Conservation (phyloP, 2,329 filamentous ascomycete species). For the Xylariaceae sp. region DNA sequence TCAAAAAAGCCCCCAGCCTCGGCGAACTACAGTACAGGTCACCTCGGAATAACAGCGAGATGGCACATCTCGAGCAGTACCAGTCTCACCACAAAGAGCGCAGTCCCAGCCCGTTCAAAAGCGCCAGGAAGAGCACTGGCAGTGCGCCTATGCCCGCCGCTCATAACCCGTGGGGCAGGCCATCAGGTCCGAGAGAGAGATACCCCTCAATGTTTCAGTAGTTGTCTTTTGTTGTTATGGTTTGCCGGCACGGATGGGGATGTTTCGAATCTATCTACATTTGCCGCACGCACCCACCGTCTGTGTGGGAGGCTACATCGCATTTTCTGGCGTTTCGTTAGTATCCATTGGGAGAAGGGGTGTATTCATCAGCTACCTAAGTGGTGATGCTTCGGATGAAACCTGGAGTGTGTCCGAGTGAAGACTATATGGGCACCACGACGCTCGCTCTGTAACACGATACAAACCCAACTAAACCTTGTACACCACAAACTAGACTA, state of each 20-base stretch:
- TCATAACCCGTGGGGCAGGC: conserved; percentile 22
- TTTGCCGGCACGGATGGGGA: not conserved
- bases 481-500: no score
- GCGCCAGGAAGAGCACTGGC: conserved; percentile 29
- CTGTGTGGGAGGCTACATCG: no score
- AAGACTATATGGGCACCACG: no score
- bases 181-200: conserved; percentile 27
- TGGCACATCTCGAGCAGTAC: conserved; percentile 57
- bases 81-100: conserved; percentile 27
- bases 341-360: no score
- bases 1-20: conserved; percentile 73
- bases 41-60: conserved; percentile 59
- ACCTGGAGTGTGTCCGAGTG: no score
- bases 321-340: no score
- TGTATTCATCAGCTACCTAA: no score
- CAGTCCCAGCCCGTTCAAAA: conserved; percentile 30
- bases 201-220: conserved; percentile 36
- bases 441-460: no score
- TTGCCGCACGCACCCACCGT: no score
- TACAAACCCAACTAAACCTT: no score
- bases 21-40: conserved; percentile 50
- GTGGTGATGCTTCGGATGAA: no score
- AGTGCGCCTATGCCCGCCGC: conserved; percentile 12
- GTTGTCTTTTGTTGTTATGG: conserved; percentile 1
- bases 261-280: not conserved